These are phyloP conservation scores for Metschnikowia bowlesiae DNA, from an alignment of 805 yeast genomes.

Conservation along the genomic window DNA sequence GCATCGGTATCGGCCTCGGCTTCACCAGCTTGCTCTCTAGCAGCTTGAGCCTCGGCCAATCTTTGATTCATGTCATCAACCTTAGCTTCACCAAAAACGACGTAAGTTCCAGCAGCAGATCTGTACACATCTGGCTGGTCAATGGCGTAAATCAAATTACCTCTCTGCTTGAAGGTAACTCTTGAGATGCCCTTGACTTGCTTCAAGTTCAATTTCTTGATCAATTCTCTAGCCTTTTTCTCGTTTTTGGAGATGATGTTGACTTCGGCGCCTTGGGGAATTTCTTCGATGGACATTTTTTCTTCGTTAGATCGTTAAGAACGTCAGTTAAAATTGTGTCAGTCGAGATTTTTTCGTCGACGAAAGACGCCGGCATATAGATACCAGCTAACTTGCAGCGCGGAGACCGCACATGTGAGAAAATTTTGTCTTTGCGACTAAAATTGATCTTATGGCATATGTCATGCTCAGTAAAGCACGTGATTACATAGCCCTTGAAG, in stretches of 20 bases:
- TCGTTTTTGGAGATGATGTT: conserved; percentile 83
- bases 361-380: neutral
- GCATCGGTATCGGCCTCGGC: conserved; percentile 30
- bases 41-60: conserved; percentile 75
- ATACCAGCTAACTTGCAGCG: neutral
- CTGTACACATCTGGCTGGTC: conserved; percentile 93
- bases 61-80: conserved; percentile 89
- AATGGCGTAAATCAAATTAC: conserved; percentile 85
- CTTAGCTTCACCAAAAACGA: conserved; percentile 97
- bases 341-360: neutral
- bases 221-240: conserved; percentile 89
- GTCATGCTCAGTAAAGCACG: neutral
- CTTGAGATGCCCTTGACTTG: conserved; percentile 88
- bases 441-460: neutral
- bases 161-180: conserved; percentile 92
- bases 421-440: neutral
- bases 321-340: neutral
- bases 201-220: conserved; percentile 85
- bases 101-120: conserved; percentile 88
- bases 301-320: neutral
- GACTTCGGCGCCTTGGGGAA: conserved; percentile 81
- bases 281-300: conserved; percentile 48
- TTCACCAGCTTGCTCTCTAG: conserved; percentile 55
- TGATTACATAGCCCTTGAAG: no score
- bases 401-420: neutral